A percentile compares a stretch with the other conserved stretches of the same genome.
These are phyloP conservation scores for Exsudoporus frostii DNA, from an alignment of 768 basidiomycete genomes.

Conservation along the genomic window DNA sequence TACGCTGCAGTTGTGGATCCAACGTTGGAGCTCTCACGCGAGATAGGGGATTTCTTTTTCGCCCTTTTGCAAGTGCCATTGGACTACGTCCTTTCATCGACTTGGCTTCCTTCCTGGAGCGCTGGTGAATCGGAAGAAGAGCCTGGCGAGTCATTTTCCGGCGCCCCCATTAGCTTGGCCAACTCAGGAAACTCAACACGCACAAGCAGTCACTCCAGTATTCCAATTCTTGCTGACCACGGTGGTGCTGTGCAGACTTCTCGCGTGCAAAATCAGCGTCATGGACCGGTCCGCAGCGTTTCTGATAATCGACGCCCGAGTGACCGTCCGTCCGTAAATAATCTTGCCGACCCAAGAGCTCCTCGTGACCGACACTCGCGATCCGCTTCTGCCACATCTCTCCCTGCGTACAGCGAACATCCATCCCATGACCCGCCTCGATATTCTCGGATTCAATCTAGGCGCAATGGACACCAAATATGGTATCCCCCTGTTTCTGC, in stretches of 20 bases:
- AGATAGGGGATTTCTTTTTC: slow-evolving; percentile 62
- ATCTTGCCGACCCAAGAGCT: not conserved
- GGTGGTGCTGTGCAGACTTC: slow-evolving; percentile 5
- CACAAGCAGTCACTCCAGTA: slow-evolving; percentile 8
- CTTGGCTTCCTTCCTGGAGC: slow-evolving; percentile 26
- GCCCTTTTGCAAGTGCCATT: slow-evolving; percentile 40
- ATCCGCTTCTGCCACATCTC: slow-evolving; percentile 19
- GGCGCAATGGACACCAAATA: slow-evolving; percentile 39
- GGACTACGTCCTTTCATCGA: slow-evolving; percentile 33
- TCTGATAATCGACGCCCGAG: slow-evolving; percentile 15
- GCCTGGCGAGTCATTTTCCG: slow-evolving; percentile 1
- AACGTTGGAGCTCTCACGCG: slow-evolving; percentile 54
- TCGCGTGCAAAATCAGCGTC: slow-evolving; percentile 5
- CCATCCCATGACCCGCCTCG: slow-evolving; percentile 18
- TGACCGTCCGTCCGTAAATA: not conserved
- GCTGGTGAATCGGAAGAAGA: slow-evolving; percentile 11
- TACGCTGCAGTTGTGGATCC: slow-evolving; percentile 67
- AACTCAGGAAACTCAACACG: slow-evolving; percentile 2
- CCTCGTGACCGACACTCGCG: slow-evolving; percentile 10
- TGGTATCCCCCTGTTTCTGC: slow-evolving; percentile 61
- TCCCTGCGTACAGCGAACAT: slow-evolving; percentile 26
- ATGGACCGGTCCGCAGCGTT: slow-evolving; percentile 16
- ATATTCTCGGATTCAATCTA: slow-evolving; percentile 23
- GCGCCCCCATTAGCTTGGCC: not conserved
- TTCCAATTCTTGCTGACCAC: slow-evolving; percentile 12